phyloP scores from a whole-genome alignment of 768 basidiomycete species.

The Phanerodontia chrysosporium region DNA sequence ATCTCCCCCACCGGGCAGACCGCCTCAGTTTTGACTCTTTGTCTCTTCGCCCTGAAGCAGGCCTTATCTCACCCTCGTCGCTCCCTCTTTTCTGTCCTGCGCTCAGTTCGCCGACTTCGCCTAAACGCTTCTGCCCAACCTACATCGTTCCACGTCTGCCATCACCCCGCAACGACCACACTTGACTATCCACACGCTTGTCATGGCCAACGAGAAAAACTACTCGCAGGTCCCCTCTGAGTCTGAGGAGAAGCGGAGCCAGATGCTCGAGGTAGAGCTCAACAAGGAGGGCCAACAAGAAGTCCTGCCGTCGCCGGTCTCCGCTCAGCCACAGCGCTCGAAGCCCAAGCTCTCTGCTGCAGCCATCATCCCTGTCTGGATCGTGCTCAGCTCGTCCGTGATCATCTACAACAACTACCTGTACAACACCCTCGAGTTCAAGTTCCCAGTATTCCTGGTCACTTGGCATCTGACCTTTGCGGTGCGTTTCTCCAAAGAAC shows the following conservation, averaged over 20 bases:
- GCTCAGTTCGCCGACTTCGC: not conserved
- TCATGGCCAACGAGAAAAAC: conserved; percentile 26
- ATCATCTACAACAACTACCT: conserved; percentile 96
- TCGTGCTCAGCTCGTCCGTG: conserved; percentile 80
- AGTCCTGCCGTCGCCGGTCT: conserved; percentile 55
- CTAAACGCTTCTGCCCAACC: not conserved
- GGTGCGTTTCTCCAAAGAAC: conserved; percentile 28
- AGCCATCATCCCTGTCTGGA: conserved; percentile 89
- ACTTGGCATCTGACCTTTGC: conserved; percentile 78
- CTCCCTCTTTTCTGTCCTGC: conserved; percentile 10
- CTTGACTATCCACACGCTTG: not conserved
- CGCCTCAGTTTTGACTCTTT: not conserved
- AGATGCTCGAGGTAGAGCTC: conserved; percentile 24
- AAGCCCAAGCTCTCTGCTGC: conserved; percentile 59
- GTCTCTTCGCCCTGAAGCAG: conserved; percentile 6
- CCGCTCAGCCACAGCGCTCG: conserved; percentile 30
- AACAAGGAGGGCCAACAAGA: conserved; percentile 18
- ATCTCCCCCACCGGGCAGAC: not conserved
- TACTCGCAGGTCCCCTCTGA: conserved; percentile 45
- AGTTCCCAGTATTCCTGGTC: conserved; percentile 89
- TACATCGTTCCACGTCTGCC: not conserved
- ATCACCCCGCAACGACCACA: conserved; percentile 2
- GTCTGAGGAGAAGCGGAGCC: conserved; percentile 4
- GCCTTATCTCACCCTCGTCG: conserved; percentile 13
- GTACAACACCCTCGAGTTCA: conserved; percentile 80